Evolutionary conservation across 2,329 filamentous ascomycete genomes (phyloP).

Genomic region (Davidsoniella neocaledoniae): DNA sequence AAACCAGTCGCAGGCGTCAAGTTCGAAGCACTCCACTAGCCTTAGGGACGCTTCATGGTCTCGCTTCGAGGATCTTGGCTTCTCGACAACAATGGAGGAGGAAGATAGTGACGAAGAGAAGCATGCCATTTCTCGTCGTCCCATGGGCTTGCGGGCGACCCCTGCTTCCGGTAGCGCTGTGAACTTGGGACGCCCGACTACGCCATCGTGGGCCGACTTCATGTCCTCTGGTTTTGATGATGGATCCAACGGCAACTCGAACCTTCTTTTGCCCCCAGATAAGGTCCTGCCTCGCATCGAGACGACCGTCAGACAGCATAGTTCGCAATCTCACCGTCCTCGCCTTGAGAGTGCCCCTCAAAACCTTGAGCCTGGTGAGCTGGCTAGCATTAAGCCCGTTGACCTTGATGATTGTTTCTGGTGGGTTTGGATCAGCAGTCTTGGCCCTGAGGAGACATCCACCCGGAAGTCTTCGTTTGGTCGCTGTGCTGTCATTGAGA

Average conservation of each 20-base stretch:
- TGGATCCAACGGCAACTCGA: conserved; percentile 38
- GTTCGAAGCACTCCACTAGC: conserved; percentile 52
- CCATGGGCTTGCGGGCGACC: conserved; percentile 39
- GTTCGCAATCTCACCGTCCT: conserved; percentile 69
- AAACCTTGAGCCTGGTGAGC: conserved; percentile 72
- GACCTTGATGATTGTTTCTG: conserved; percentile 92
- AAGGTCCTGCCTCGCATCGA: conserved; percentile 79
- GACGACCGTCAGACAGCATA: conserved; percentile 53
- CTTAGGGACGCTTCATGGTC: conserved; percentile 86
- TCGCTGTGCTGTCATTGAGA: conserved; percentile 82
- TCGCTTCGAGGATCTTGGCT: conserved; percentile 87
- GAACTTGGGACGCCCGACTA: conserved; percentile 66
- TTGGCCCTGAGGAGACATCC: conserved; percentile 75
- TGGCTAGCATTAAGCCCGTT: conserved; percentile 76
- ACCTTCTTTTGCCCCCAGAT: conserved; percentile 73
- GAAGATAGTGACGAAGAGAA: conserved; percentile 46
- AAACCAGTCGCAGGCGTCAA: conserved; percentile 68
- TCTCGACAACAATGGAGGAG: conserved; percentile 58
- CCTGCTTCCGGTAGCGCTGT: conserved; percentile 46
- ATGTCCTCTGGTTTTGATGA: conserved; percentile 86
- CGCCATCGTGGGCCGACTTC: conserved; percentile 96
- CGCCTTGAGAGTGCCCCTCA: conserved; percentile 46
- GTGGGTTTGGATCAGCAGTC: conserved; percentile 99
- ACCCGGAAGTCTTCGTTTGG: conserved; percentile 86
- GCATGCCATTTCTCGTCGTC: conserved; percentile 21